Base-by-base conservation (phyloP, 2,329 filamentous ascomycete genomes). In the Alternaria brassicicola region DNA sequence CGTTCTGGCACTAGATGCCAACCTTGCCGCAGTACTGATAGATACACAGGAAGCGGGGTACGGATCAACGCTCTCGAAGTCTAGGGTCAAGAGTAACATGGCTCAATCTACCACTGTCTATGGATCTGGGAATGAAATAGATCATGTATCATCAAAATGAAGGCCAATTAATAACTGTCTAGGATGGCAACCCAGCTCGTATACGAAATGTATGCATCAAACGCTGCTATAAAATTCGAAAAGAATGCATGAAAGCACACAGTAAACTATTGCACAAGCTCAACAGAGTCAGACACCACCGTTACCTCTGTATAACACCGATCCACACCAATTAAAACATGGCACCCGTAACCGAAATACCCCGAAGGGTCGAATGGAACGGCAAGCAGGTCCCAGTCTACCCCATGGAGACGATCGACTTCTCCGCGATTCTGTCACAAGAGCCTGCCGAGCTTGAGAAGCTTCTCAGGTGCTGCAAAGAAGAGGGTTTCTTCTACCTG, bases 401-500 rank as follows among this genome's bases (percentile, higher is more conserved):
- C 57, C 35, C 64, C 1, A 71, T 73, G 69, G 65, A 82, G 69
- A 84, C 82, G 26, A 78, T 86, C 66, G 76, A 83, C 77, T 86
- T 82, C 67, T 79, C 78, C 17, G 77, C 76, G 45, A 73, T 86
- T 52, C 81, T 85, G 33, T 85, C 83, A 0, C 81, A 85, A 62
- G 83, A 86, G 59, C 83, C 83, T 7, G 75, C 72, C 19, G 84
- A 86, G 73, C 72, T 86, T 8, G 81, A 85, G 59, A 83, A 80
- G 65, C 75, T 85, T 7, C 70, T 84, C 53, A 74, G 78, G 33
- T 79, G 78, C 62, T 86, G 84, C 70, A 75, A 82, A 57, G 76
- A 80, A 19, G 79, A 83, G 31, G 84, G 84, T 1, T 86, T 81
- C 78, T 86, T 86, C 73, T 84, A 86, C 69, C 79, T 86, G 38